phyloP scores from a whole-genome alignment of 805 yeast genomes.

The Yarrowia yakushimensis region DNA sequence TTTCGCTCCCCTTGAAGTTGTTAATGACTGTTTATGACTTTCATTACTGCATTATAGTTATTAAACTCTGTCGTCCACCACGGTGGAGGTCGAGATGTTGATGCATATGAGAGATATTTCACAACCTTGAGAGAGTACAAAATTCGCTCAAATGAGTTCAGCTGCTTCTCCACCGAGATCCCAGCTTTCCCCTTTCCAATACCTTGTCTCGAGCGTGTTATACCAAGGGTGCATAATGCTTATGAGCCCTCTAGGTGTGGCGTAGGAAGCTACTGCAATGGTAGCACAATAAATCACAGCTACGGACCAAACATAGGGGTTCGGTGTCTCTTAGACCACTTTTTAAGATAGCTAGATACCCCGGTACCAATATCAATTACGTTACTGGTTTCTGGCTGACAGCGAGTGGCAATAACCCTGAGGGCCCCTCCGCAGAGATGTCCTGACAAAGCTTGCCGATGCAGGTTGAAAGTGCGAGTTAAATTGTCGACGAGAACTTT shows the following conservation, averaged over 20 bases:
- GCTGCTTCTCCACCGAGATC: neutral
- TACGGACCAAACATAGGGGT: too few species aligned
- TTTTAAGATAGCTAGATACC: too few species aligned
- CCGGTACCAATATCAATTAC: too few species aligned
- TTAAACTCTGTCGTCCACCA: neutral
- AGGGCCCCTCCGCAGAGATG: too few species aligned
- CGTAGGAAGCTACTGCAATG: too few species aligned
- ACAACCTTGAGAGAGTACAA: too few species aligned
- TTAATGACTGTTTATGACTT: neutral
- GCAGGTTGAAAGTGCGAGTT: neutral
- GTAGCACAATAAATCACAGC: too few species aligned
- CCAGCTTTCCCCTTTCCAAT: neutral
- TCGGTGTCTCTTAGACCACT: too few species aligned
- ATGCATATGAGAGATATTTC: neutral
- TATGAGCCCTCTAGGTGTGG: neutral
- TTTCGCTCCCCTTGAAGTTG: neutral
- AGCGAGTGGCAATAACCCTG: too few species aligned
- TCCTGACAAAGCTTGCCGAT: neutral
- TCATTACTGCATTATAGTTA: neutral
- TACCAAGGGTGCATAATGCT: too few species aligned
- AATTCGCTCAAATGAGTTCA: too few species aligned
- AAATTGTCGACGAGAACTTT: neutral
- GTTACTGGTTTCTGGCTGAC: too few species aligned
- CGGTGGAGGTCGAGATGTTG: neutral
- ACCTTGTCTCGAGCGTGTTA: neutral